Base-by-base conservation (phyloP, 2,329 filamentous ascomycete species). In the Falciphora oryzae region DNA sequence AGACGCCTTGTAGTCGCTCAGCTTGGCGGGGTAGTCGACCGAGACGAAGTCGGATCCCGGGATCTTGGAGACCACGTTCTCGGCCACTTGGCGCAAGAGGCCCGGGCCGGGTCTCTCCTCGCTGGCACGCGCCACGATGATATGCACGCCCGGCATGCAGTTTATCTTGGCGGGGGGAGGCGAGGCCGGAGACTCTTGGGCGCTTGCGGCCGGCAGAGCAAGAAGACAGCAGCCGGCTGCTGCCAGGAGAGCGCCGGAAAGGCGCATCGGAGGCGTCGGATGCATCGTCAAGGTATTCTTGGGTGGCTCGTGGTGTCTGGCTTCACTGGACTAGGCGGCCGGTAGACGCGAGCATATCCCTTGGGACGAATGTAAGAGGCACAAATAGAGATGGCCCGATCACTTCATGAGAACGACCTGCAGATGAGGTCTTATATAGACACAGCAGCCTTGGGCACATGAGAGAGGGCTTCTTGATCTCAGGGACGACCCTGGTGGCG, bases 11-110 rank as follows among this genome's bases (percentile, higher is more conserved):
- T 90, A 90, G 70, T 77, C 78, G 1, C 78, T 70, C 68, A 85
- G 81, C 10, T 86, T 87, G 65, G 88, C 88, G 35, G 88, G 84
- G 69, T 87, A 86, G 57, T 66, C 71, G 66, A 87, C 73, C 1
- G 74, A 70, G 57, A 71, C 72, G 3, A 72, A 70, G 60, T 73
- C 70, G 2, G 75, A 76, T 22, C 73, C 72, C 0, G 75, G 72
- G 6, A 77, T 65, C 18, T 65, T 53, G 13, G 69, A 62, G 60
- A 72, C 70, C 4, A 77, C 71, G 61, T 71, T 65, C 29, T 70
- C 69, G 2, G 74, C 74, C 5, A 78, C 72, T 25, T 66, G 56
- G 10, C 71, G 72, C 27, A 74, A 71, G 8, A 72, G 69, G n/a
- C 75, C 76, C 57, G 75, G 70, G 3, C 75, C 75, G 2, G 70